phyloP scores from a whole-genome alignment of 2,329 filamentous ascomycete species.

The Aureobasidium sp. region DNA sequence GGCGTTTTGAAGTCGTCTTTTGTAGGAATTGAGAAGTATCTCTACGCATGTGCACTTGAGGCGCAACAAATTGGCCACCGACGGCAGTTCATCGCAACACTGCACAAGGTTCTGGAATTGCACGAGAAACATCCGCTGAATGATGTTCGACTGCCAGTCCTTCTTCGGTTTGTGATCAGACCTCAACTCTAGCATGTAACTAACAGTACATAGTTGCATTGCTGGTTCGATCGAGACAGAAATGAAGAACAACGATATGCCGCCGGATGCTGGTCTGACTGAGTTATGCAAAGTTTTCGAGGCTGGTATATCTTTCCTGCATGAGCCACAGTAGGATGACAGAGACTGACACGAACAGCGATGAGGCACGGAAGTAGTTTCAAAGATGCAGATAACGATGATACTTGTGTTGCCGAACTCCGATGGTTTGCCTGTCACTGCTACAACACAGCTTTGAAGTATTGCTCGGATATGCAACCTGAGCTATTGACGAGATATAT shows the following conservation, averaged over 20 bases:
- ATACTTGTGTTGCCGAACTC: conserved; percentile 51
- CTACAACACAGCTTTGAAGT: conserved; percentile 66
- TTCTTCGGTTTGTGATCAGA: conserved; percentile 45
- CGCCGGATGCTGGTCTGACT: conserved; percentile 22
- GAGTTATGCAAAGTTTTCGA: conserved; percentile 52
- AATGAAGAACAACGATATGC: conserved; percentile 26
- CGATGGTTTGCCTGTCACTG: conserved; percentile 79
- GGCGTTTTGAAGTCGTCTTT: conserved; percentile 45
- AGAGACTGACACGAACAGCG: not conserved
- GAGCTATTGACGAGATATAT: conserved; percentile 48
- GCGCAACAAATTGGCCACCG: conserved; percentile 59
- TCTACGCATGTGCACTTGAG: conserved; percentile 76
- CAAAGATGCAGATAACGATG: conserved; percentile 13
- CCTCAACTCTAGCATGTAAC: not conserved
- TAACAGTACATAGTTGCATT: conserved; percentile 31
- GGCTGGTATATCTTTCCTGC: conserved; percentile 26
- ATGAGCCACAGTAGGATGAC: too few relatives aligned
- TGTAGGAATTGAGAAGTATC: conserved; percentile 47
- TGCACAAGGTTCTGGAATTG: conserved; percentile 53
- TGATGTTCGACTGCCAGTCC: conserved; percentile 51
- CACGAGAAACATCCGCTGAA: conserved; percentile 40
- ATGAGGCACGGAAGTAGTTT: not conserved
- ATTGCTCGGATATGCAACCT: conserved; percentile 50
- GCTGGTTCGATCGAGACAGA: conserved; percentile 30
- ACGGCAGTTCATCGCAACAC: conserved; percentile 47